A percentile compares a stretch with the other conserved stretches of the same genome.
These are phyloP conservation scores for Phytophthora colocasiae DNA, from an alignment of 352 stramenopile species.

Conservation along the genomic window DNA sequence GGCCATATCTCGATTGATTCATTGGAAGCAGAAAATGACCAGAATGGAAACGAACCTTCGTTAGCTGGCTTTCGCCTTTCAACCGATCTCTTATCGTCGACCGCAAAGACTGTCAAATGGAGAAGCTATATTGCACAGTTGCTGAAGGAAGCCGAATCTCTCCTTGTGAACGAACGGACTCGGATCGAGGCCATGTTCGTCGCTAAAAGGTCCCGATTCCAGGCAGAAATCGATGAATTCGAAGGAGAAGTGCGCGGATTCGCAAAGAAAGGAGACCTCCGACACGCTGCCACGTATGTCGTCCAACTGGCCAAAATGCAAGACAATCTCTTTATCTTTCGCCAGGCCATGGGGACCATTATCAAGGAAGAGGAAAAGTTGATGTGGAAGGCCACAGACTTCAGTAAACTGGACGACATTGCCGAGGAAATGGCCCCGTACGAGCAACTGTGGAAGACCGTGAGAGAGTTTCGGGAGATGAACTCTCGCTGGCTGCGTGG, in stretches of 20 bases:
- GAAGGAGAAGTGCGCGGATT: constrained; percentile 73
- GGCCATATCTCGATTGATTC: constrained; percentile 13
- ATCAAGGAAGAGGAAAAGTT: constrained; percentile 68
- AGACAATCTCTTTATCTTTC: constrained; percentile 63
- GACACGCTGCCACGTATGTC: constrained; percentile 79
- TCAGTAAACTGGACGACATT: constrained; percentile 78
- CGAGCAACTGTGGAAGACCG: constrained; percentile 77
- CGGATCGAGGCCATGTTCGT: constrained; percentile 79
- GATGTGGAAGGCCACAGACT: constrained; percentile 75
- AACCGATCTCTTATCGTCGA: constrained; percentile 62
- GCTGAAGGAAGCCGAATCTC: constrained; percentile 58
- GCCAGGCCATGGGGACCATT: constrained; percentile 64
- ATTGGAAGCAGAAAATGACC: not conserved
- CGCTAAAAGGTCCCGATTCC: constrained; percentile 71
- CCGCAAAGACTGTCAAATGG: constrained; percentile 77
- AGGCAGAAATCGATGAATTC: constrained; percentile 80
- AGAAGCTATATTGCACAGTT: constrained; percentile 62
- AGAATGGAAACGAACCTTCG: not conserved
- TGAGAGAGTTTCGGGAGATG: constrained; percentile 79
- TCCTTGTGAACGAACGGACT: constrained; percentile 63
- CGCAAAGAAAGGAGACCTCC: constrained; percentile 78
- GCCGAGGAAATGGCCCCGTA: constrained; percentile 78
- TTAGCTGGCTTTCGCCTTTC: constrained; percentile 24
- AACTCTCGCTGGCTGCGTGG: constrained; percentile 65
- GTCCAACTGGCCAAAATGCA: constrained; percentile 80